Evolutionary conservation across 441 rosid genomes (phyloP).

Genomic region (Pelargonium myrrhifolium): DNA sequence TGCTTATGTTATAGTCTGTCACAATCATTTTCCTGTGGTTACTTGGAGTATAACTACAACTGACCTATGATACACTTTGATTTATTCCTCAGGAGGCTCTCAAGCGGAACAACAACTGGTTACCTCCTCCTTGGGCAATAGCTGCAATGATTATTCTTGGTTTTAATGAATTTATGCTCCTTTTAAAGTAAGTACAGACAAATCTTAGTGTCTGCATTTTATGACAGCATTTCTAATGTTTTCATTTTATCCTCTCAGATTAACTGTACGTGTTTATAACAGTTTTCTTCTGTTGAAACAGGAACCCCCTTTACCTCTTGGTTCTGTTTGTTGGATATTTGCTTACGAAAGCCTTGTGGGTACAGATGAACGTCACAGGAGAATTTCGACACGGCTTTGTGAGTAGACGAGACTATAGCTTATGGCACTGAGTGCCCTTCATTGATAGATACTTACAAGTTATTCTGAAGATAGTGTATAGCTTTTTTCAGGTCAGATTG

Average conservation of each 20-base stretch:
- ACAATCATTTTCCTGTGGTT: background rate
- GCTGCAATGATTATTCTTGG: slow-evolving; percentile 68
- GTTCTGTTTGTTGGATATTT: slow-evolving; percentile 52
- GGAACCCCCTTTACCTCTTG: slow-evolving; percentile 83
- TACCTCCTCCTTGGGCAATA: slow-evolving; percentile 85
- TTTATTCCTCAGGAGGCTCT: slow-evolving; percentile 58
- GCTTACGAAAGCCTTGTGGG: slow-evolving; percentile 73
- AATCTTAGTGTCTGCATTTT: slow-evolving; percentile 10
- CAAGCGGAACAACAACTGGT: slow-evolving; percentile 59
- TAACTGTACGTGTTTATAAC: slow-evolving; percentile 8
- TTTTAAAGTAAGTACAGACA: slow-evolving; percentile 45
- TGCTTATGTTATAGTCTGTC: background rate
- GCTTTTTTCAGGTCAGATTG: background rate
- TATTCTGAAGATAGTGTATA: background rate
- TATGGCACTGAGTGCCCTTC: background rate
- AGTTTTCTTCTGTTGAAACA: slow-evolving; percentile 32
- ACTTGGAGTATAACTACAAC: background rate
- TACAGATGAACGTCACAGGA: slow-evolving; percentile 58
- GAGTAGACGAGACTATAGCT: slow-evolving; percentile 28
- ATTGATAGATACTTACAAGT: background rate
- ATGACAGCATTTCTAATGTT: slow-evolving; percentile 1
- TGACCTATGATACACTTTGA: slow-evolving; percentile 13
- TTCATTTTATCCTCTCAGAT: background rate
- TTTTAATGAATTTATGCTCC: slow-evolving; percentile 72
- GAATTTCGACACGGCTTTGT: slow-evolving; percentile 76